Percentiles rank a stretch among this genome's conserved stretches.
These are phyloP conservation scores for Suillus decipiens DNA, from an alignment of 768 basidiomycete species.

Conservation along the genomic window DNA sequence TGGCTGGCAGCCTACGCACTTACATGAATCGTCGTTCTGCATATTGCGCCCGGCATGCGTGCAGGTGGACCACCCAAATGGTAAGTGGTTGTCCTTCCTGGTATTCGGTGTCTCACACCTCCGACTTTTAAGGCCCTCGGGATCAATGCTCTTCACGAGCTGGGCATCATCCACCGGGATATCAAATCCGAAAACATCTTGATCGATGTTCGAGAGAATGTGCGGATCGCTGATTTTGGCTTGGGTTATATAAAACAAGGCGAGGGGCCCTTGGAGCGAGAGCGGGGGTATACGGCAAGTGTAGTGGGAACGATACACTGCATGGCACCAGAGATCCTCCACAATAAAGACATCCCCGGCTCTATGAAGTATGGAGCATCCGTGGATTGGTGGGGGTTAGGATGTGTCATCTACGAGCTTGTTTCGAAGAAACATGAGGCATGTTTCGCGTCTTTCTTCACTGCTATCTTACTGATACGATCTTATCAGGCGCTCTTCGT, in stretches of 20 bases:
- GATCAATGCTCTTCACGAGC: too few species aligned
- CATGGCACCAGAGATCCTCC: not conserved
- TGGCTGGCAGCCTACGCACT: slow-evolving; percentile 38
- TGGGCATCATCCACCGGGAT: too few species aligned
- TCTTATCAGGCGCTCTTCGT: not conserved
- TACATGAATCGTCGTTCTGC: slow-evolving; percentile 28
- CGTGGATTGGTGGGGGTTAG: not conserved
- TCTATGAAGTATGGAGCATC: not conserved
- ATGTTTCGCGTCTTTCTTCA: not conserved
- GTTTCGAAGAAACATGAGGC: not conserved
- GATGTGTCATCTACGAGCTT: not conserved
- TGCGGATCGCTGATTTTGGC: too few species aligned
- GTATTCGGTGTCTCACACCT: not conserved
- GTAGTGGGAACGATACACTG: not conserved
- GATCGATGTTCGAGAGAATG: too few species aligned
- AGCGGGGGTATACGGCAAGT: not conserved
- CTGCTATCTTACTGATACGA: not conserved
- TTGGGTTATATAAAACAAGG: not conserved
- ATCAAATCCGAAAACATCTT: too few species aligned
- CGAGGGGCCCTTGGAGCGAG: not conserved
- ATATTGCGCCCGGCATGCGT: not conserved
- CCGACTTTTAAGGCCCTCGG: not conserved
- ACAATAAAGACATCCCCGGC: not conserved
- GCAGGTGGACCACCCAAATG: slow-evolving; percentile 41
- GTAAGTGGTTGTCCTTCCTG: slow-evolving; percentile 24